These are phyloP conservation scores for Vitis hybrid DNA, from an alignment of 177 flowering plant species.

Conservation along the genomic window DNA sequence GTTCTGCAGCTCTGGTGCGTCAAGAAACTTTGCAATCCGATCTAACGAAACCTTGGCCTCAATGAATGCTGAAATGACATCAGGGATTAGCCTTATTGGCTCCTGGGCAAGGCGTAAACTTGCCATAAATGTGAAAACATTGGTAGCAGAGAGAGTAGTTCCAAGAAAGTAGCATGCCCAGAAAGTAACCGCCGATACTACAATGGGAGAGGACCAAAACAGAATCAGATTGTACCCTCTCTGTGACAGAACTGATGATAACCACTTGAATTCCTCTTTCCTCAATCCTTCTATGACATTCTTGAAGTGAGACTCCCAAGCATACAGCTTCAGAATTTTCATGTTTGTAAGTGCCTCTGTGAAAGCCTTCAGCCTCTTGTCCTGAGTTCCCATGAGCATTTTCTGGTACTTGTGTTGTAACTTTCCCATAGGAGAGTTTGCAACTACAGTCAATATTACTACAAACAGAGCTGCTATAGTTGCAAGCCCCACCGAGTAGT, in stretches of 20 bases:
- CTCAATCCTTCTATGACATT: constrained; percentile 43
- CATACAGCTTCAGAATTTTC: constrained; percentile 66
- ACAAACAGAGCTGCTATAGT: constrained; percentile 45
- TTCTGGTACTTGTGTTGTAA: constrained; percentile 48
- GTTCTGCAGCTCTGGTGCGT: constrained; percentile 48
- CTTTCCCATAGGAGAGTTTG: constrained; percentile 54
- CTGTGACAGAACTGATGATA: constrained; percentile 31
- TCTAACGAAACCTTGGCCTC: constrained; percentile 60
- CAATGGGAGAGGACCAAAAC: constrained; percentile 57
- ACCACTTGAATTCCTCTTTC: constrained; percentile 39
- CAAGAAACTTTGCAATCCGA: constrained; percentile 53
- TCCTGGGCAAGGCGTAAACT: constrained; percentile 56
- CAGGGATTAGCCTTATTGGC: constrained; percentile 55
- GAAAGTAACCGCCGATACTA: constrained; percentile 54
- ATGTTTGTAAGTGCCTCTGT: constrained; percentile 57
- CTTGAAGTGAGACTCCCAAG: constrained; percentile 71
- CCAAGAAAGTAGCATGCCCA: constrained; percentile 47
- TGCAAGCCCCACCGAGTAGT: constrained; percentile 46
- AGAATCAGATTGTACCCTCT: constrained; percentile 40
- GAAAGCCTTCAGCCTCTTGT: constrained; percentile 43
- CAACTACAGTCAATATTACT: constrained; percentile 34
- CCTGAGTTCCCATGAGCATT: constrained; percentile 53
- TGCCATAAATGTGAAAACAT: constrained; percentile 62
- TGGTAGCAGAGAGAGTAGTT: constrained; percentile 47
- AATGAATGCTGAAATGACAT: constrained; percentile 42